Percentiles rank a stretch among this genome's conserved stretches.
Evolutionary conservation across 331 rosid genomes (phyloP).

Genomic region (Pyracantha coccinea): DNA sequence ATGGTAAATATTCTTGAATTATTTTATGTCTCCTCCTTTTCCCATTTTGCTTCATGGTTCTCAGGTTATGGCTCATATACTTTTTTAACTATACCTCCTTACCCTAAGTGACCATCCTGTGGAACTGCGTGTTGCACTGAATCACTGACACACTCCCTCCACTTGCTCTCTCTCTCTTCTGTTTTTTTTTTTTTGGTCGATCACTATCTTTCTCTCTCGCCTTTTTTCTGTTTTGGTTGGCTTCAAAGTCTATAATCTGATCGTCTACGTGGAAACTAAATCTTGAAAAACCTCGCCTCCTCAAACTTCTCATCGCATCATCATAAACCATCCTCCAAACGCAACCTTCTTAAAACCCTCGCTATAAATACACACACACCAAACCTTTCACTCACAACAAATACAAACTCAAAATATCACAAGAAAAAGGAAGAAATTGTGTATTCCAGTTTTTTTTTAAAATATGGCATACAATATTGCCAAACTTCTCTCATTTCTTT

Average conservation of each 20-base stretch:
- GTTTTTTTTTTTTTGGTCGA: background rate
- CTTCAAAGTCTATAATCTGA: slow-evolving; percentile 15
- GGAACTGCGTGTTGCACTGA: slow-evolving; percentile 32
- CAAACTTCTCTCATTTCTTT: background rate
- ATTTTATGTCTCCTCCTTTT: background rate
- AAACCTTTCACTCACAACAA: background rate
- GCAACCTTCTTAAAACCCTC: background rate
- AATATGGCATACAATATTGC: background rate
- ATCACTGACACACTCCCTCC: slow-evolving; percentile 23
- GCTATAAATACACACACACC: slow-evolving; percentile 8
- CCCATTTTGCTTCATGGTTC: slow-evolving; percentile 15
- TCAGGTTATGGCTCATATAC: slow-evolving; percentile 8
- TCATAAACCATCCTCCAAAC: slow-evolving; percentile 5
- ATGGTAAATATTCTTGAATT: too few species aligned
- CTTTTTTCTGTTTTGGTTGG: background rate
- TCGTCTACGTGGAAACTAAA: slow-evolving; percentile 57
- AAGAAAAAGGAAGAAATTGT: background rate
- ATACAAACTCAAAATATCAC: background rate
- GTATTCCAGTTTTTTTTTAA: background rate
- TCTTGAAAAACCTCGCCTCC: slow-evolving; percentile 17
- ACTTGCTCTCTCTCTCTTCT: background rate
- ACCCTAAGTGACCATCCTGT: slow-evolving; percentile 14
- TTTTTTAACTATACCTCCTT: background rate
- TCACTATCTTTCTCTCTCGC: background rate
- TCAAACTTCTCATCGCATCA: background rate